Conservation (phyloP, 2,329 filamentous ascomycete species). For the Leptosphaerulina australis region DNA sequence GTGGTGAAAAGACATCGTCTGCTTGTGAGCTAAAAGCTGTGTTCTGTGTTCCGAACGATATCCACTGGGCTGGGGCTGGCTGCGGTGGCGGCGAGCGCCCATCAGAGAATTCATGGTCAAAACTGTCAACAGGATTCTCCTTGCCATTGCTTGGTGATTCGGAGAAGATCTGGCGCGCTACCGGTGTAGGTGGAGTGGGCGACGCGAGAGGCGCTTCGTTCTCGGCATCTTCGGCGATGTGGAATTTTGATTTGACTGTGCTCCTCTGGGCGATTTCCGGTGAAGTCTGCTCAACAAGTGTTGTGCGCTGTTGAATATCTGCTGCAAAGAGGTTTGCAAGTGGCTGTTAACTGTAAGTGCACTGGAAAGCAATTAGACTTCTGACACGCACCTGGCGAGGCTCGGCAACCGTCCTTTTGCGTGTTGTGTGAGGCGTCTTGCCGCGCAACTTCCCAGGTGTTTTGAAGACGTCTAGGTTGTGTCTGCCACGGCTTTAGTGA, state of each 20-base stretch:
- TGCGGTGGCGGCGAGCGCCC: constrained; percentile 14
- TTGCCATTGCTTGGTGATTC: constrained; percentile 37
- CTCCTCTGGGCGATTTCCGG: constrained; percentile 58
- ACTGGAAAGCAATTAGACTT: constrained; percentile 51
- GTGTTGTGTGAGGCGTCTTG: constrained; percentile 75
- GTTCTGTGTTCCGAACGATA: constrained; percentile 37
- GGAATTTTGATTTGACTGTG: constrained; percentile 65
- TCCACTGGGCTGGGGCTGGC: constrained; percentile 41
- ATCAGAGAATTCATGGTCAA: constrained; percentile 22
- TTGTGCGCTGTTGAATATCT: constrained; percentile 55
- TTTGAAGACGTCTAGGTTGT: constrained; percentile 94
- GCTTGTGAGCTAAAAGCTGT: constrained; percentile 36
- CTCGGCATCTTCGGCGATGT: constrained; percentile 63
- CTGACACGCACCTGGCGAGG: constrained; percentile 67
- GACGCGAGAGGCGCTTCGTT: constrained; percentile 35
- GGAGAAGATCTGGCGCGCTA: constrained; percentile 38
- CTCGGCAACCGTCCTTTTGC: constrained; percentile 63
- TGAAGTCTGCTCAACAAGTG: constrained; percentile 58
- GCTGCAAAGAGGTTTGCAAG: constrained; percentile 57
- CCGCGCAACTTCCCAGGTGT: constrained; percentile 83
- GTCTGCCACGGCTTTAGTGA: constrained; percentile 60
- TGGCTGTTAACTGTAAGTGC: constrained; percentile 47
- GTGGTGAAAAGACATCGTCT: constrained; percentile 42
- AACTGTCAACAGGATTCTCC: constrained; percentile 33
- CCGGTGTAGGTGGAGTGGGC: constrained; percentile 34